These are phyloP conservation scores for Wickerhamomyces mucosus DNA, from an alignment of 805 yeast genomes.

Conservation along the genomic window DNA sequence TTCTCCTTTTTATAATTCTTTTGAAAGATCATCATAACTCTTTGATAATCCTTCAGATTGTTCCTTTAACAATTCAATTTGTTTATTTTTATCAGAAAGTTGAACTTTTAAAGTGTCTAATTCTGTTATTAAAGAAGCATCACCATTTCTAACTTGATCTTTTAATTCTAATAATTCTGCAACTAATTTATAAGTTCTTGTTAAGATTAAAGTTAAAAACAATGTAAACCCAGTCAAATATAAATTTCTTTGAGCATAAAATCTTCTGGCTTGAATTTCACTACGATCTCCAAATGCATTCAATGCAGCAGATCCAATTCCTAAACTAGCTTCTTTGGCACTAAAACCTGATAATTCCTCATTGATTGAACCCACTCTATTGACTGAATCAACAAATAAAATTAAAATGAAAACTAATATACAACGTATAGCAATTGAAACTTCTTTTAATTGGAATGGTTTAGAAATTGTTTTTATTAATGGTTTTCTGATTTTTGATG, in stretches of 20 bases:
- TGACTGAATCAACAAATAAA: slow-evolving; percentile 80
- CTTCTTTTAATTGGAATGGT: slow-evolving; percentile 63
- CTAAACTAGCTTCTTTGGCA: slow-evolving; percentile 7
- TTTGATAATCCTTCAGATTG: slow-evolving; percentile 59
- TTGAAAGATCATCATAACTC: slow-evolving; percentile 44
- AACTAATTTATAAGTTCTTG: slow-evolving; percentile 75
- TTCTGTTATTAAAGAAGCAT: slow-evolving; percentile 21
- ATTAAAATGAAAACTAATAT: slow-evolving; percentile 75
- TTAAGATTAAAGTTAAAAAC: slow-evolving; percentile 76
- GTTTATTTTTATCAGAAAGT: slow-evolving; percentile 42
- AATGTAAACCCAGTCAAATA: slow-evolving; percentile 92
- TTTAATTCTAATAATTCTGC: slow-evolving; percentile 60
- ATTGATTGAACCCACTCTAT: slow-evolving; percentile 64
- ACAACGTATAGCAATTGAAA: slow-evolving; percentile 73
- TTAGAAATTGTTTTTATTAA: slow-evolving; percentile 51
- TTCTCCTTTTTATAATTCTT: slow-evolving; percentile 6
- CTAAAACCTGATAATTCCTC: slow-evolving; percentile 41
- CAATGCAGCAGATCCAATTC: slow-evolving; percentile 10
- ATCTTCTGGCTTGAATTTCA: slow-evolving; percentile 83
- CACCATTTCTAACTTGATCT: slow-evolving; percentile 41
- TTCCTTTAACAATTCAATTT: slow-evolving; percentile 57
- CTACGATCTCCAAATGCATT: slow-evolving; percentile 47
- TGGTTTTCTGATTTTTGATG: slow-evolving; percentile 61
- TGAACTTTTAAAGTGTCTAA: slow-evolving; percentile 11
- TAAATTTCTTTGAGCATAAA: slow-evolving; percentile 94